These are phyloP conservation scores for Tetradesmus lagerheimii DNA, from an alignment of 139 green algal genomes.

Conservation along the genomic window DNA sequence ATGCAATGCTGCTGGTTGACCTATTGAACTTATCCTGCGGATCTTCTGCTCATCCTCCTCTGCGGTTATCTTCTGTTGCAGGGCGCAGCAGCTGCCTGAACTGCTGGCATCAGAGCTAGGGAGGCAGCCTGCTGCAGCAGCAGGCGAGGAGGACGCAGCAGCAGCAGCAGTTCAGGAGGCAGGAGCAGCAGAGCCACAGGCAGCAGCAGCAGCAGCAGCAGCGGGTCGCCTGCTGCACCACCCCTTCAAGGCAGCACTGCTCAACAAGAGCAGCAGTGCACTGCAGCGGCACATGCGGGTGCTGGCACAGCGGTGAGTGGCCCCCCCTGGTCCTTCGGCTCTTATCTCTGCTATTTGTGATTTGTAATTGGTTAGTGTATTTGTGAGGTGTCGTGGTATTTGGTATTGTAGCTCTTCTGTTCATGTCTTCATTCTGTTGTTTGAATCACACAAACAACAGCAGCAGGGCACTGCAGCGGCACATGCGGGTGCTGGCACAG, in stretches of 20 bases:
- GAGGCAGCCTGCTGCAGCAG: too few species aligned
- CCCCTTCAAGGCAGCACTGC: neutral
- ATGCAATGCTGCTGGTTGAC: too few species aligned
- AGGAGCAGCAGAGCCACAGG: neutral
- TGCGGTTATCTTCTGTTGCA: neutral
- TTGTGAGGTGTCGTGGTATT: neutral
- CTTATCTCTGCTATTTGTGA: too few species aligned
- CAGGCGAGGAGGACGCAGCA: too few species aligned
- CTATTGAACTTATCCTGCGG: too few species aligned
- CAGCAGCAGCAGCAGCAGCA: neutral
- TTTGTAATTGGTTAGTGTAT: too few species aligned
- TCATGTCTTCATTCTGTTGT: neutral
- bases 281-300: neutral
- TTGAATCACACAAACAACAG: neutral
- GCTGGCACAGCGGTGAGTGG: neutral
- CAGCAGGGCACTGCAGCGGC: neutral
- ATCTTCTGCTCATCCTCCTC: neutral
- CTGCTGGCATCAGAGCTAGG: neutral
- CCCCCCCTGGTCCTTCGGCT: too few species aligned
- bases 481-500: neutral
- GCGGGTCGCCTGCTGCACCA: neutral
- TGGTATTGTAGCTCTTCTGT: too few species aligned
- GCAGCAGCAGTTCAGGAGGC: neutral
- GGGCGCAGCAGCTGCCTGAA: constrained; percentile 12
- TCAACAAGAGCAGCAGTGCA: neutral